Percentiles rank a stretch among this genome's conserved stretches.
phyloP scores from a whole-genome alignment of 257 asterid species.

The Prunella vulgaris region DNA sequence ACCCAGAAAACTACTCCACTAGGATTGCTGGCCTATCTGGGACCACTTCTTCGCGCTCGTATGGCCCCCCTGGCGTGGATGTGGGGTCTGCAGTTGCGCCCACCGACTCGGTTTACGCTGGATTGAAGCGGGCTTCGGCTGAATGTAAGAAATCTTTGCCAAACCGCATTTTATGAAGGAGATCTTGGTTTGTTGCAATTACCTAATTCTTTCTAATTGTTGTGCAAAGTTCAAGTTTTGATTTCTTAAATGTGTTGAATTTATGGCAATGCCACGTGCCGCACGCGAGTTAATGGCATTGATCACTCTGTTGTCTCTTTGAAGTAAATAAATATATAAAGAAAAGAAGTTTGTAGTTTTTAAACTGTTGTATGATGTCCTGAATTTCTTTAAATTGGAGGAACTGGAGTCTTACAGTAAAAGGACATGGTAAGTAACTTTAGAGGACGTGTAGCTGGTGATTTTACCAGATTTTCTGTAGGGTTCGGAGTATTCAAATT shows the following conservation, averaged over 20 bases:
- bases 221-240: neutral
- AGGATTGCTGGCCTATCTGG: conserved; percentile 41
- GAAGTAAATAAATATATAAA: neutral
- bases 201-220: neutral
- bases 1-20: conserved; percentile 39
- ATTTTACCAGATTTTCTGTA: conserved; percentile 2
- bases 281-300: neutral
- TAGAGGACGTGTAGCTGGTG: conserved; percentile 5
- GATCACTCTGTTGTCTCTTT: neutral
- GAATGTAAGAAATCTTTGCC: conserved; percentile 46
- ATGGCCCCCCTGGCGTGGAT: conserved; percentile 80
- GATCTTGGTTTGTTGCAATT: neutral
- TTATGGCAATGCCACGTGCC: neutral
- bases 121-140: conserved; percentile 65
- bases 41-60: conserved; percentile 42
- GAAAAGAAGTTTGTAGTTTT: neutral
- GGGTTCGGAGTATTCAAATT: neutral
- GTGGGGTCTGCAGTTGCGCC: conserved; percentile 34
- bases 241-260: neutral
- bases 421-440: conserved; percentile 11
- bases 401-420: neutral
- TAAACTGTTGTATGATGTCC: neutral
- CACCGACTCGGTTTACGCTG: conserved; percentile 47
- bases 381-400: neutral
- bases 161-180: neutral